Evolutionary conservation across 2,329 filamentous ascomycete species (phyloP), one percentile per base, ranked within the genome.

Genomic region (Aschersonia sp.): DNA sequence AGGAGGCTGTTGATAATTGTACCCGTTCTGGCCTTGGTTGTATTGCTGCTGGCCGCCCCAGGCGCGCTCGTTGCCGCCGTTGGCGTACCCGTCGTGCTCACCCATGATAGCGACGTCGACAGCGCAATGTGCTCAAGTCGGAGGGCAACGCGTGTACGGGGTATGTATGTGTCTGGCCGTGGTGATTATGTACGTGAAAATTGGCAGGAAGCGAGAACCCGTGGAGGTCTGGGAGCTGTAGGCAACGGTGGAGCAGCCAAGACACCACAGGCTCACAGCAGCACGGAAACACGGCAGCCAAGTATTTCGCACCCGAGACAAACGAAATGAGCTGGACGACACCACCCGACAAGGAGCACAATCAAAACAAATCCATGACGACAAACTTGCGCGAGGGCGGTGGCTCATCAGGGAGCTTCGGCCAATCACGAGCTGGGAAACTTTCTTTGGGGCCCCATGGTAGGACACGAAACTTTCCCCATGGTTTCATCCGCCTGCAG

Each of bases 51-150:
- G 40, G 30, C 30, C 31, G n/a, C 47, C 51, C 40, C 54, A 45
- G 31, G 50, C 52, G 48, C 50, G 52, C 43, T 53, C 54, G 40
- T 55, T 45, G 44, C 46, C 54, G 29, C 51, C 45, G 42, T 58
- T 59, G 52, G 55, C 57, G 53, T 66, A 65, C 30, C 48, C 55
- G 54, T 66, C 62, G 35, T 59, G 53, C 54, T 64, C 61, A 49
- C 61, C 62, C 64, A 66, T 66, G 50, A 47, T 51, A 51, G 32
- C 32, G 32, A 38, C 2, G 32, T 20, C 20, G 20, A 20, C 20
- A 20, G 20, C 20, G 20, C 20, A 20, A 20, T 20, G 20, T 20
- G 20, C 20, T 20, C 20, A 20, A 20, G 20, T 20, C 20, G 20
- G 20, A 20, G 20, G 20, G 20, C 20, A 20, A 20, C 20, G 20